These are phyloP conservation scores for Cladosporium sp. DNA, from an alignment of 2,329 filamentous ascomycete genomes.

Conservation along the genomic window DNA sequence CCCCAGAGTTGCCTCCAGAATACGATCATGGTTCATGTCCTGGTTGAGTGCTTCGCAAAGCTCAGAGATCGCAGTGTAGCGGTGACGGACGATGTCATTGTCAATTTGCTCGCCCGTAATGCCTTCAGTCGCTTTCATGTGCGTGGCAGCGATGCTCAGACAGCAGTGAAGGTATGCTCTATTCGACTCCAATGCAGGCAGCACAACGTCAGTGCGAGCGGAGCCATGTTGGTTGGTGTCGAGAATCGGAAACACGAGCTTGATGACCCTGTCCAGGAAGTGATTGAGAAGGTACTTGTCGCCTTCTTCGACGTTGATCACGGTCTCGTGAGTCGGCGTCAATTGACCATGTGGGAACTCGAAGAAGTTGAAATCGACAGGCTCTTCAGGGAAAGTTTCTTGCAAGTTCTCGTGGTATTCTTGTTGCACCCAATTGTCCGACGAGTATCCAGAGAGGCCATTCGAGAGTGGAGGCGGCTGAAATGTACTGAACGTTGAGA, in stretches of 20 bases:
- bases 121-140: constrained; percentile 75
- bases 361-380: constrained; percentile 71
- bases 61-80: constrained; percentile 80
- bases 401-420: constrained; percentile 64
- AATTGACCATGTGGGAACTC: constrained; percentile 70
- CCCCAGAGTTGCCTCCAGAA: constrained; percentile 85
- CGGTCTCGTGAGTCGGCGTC: constrained; percentile 61
- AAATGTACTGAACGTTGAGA: constrained; percentile 91
- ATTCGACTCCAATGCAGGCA: constrained; percentile 86
- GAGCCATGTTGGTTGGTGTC: constrained; percentile 86
- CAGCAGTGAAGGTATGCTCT: constrained; percentile 94
- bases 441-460: constrained; percentile 56
- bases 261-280: constrained; percentile 83
- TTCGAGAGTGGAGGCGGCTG: constrained; percentile 71
- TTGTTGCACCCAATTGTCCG: constrained; percentile 68
- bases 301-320: constrained; percentile 79
- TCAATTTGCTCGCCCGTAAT: constrained; percentile 71
- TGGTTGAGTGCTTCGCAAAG: constrained; percentile 76
- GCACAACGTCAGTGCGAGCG: constrained; percentile 73
- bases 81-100: constrained; percentile 86
- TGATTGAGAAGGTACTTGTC: constrained; percentile 86
- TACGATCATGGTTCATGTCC: constrained; percentile 80
- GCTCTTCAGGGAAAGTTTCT: constrained; percentile 59
- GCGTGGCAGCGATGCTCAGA: constrained; percentile 85
- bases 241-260: constrained; percentile 85